phyloP scores from a whole-genome alignment of 148 eudicot species.

The Silene conica region DNA sequence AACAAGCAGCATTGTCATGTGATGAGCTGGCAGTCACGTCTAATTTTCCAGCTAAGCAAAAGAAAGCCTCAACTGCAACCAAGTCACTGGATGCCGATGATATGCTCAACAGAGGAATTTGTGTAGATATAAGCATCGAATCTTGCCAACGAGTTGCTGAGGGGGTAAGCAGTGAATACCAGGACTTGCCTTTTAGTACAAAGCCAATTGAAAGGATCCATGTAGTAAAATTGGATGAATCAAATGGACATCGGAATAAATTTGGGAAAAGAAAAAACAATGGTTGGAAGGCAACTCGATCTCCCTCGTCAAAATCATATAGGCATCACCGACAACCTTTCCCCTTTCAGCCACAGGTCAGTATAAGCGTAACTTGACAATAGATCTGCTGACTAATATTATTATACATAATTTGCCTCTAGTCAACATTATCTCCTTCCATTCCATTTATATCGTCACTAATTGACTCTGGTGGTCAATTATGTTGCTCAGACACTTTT shows the following conservation, averaged over 20 bases:
- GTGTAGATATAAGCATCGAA: background rate
- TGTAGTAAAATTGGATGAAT: background rate
- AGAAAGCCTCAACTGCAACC: background rate
- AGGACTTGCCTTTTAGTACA: background rate
- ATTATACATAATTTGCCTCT: background rate
- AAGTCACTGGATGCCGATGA: background rate
- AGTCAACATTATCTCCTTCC: background rate
- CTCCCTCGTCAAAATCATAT: constrained; percentile 4
- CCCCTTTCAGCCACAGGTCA: constrained; percentile 16
- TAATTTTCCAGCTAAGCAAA: background rate
- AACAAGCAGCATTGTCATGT: constrained; percentile 2
- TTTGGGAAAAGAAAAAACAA: constrained; percentile 1
- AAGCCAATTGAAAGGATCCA: background rate
- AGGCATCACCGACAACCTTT: background rate
- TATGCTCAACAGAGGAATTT: background rate
- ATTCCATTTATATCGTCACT: background rate
- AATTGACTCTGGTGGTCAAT: background rate
- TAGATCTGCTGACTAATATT: background rate
- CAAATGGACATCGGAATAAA: background rate
- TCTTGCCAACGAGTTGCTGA: constrained; percentile 7
- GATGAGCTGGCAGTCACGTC: constrained; percentile 5
- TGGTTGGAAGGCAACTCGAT: background rate
- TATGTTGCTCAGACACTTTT: too few relatives aligned
- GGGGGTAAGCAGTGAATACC: background rate
- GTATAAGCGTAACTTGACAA: background rate